These are phyloP conservation scores for Coniella lustricola DNA, from an alignment of 2,329 filamentous ascomycete species.

Conservation along the genomic window DNA sequence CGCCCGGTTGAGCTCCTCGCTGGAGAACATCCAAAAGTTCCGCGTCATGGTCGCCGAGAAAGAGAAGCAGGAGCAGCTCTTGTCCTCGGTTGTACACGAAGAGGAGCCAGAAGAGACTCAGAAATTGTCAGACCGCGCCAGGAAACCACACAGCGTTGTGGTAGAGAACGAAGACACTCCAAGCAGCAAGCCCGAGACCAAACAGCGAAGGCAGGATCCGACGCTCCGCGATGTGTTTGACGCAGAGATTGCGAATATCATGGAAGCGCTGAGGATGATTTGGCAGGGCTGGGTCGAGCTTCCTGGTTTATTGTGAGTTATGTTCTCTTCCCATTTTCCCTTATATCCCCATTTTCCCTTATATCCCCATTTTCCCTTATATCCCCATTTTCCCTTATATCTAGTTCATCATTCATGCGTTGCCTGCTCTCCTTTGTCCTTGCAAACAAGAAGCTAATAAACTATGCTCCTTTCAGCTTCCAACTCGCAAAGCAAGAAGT, in stretches of 20 bases:
- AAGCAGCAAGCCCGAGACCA: conserved; percentile 28
- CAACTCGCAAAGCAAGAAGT: conserved; percentile 38
- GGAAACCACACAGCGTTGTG: conserved; percentile 37
- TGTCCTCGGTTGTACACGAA: conserved; percentile 15
- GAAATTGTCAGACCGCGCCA: conserved; percentile 31
- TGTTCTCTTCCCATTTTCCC: too few species aligned
- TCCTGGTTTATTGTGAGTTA: conserved; percentile 63
- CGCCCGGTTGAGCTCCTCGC: conserved; percentile 73
- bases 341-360: not conserved
- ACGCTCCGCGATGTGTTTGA: conserved; percentile 51
- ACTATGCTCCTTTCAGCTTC: conserved; percentile 29
- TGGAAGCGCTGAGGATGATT: conserved; percentile 57
- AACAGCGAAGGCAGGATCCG: conserved; percentile 34
- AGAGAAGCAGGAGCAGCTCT: conserved; percentile 22
- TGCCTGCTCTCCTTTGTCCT: too few species aligned
- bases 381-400: too few species aligned
- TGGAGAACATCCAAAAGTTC: conserved; percentile 71
- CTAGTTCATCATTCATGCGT: too few species aligned
- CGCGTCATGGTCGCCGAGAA: conserved; percentile 41
- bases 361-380: too few species aligned
- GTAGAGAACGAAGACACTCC: conserved; percentile 24
- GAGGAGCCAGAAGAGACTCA: conserved; percentile 18
- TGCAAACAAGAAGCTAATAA: not conserved
- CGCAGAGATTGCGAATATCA: conserved; percentile 58
- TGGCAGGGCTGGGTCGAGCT: conserved; percentile 62